A percentile compares a stretch with the other conserved stretches of the same genome.
phyloP scores from a whole-genome alignment of 768 basidiomycete species.

The Rhodotorula taiwanensis region DNA sequence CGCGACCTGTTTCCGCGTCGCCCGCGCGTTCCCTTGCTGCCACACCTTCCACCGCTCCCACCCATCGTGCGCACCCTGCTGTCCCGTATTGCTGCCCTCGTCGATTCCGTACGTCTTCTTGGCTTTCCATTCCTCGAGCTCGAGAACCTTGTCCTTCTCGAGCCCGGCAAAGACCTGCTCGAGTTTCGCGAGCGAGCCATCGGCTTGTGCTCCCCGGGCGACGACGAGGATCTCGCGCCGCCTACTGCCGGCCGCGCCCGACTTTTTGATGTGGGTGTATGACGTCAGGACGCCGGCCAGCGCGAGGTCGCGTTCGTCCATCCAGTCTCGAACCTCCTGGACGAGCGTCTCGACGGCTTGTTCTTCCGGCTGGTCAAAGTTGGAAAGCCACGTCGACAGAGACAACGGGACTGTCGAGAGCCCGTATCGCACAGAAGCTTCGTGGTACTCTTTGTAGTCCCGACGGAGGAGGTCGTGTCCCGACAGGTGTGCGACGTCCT shows the following conservation, averaged over 20 bases:
- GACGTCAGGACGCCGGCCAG: slow-evolving; percentile 73
- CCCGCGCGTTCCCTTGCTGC: slow-evolving; percentile 46
- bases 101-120: slow-evolving; percentile 33
- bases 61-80: slow-evolving; percentile 1
- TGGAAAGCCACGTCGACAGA: slow-evolving; percentile 53
- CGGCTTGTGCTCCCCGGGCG: background rate
- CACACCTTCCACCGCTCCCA: slow-evolving; percentile 42
- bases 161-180: slow-evolving; percentile 55
- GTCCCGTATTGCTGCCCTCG: slow-evolving; percentile 7
- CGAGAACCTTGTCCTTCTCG: slow-evolving; percentile 54
- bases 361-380: slow-evolving; percentile 42
- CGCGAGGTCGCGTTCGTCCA: slow-evolving; percentile 58
- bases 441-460: slow-evolving; percentile 86
- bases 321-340: slow-evolving; percentile 53
- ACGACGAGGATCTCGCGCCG: slow-evolving; percentile 64
- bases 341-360: slow-evolving; percentile 44
- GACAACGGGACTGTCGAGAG: slow-evolving; percentile 73
- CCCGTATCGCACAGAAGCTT: slow-evolving; percentile 57
- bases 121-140: slow-evolving; percentile 49
- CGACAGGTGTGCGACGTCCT: slow-evolving; percentile 59
- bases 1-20: slow-evolving; percentile 47
- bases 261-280: slow-evolving; percentile 44
- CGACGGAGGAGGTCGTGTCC: slow-evolving; percentile 74
- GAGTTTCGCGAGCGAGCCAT: background rate
- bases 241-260: slow-evolving; percentile 50